Evolutionary conservation across 1,284 basidiomycete species (phyloP), one percentile per base, ranked within the genome.

Genomic region (Mycena sp.): DNA sequence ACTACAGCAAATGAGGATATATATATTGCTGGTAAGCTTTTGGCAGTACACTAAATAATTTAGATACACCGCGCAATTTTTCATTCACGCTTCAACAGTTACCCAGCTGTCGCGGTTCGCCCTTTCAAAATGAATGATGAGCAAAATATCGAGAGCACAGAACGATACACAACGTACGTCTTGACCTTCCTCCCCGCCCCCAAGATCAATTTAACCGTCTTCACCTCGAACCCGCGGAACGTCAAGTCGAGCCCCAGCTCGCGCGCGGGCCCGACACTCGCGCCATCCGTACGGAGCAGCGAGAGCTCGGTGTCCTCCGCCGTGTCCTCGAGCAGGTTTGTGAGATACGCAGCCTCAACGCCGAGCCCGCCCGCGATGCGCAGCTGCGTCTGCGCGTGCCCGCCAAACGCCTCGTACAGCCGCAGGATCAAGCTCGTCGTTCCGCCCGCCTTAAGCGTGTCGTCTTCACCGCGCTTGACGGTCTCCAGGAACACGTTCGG

Each of bases 401-500:
- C 96, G 9, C 96, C 96, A 67, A 87, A 92, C 5, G 94, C 94
- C 74, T 99, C 97, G 77, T 96, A 98, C 29, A 98, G 71, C 7
- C 96, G 85, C 44, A 98, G 78, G 4, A 99, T 81, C 63, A 99
- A 78, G 0, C 88, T 91, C 41, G 81, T 80, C 2, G 71, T 72
- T 17, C 82, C 78, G 9, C 77, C 74, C 58, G 80, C 76, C 40
- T 76, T 77, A 67, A 90, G 88, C 25, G 87, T 81, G 71, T 98
- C 95, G 62, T 93, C 87, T 71, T 98, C 95, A 19, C 95, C 95
- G 38, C 96, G 90, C 78, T 99, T 99, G 77, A 99, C 82, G 4
- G 96, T 98, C 76, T 99, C 97, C 11, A 99, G 82, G 74, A 97
- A 83, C 23, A 98, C 88, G 72, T 96, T 96, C 4, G 83, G 82